phyloP scores from a whole-genome alignment of 306 rosid species.

The Acacia acuminata region DNA sequence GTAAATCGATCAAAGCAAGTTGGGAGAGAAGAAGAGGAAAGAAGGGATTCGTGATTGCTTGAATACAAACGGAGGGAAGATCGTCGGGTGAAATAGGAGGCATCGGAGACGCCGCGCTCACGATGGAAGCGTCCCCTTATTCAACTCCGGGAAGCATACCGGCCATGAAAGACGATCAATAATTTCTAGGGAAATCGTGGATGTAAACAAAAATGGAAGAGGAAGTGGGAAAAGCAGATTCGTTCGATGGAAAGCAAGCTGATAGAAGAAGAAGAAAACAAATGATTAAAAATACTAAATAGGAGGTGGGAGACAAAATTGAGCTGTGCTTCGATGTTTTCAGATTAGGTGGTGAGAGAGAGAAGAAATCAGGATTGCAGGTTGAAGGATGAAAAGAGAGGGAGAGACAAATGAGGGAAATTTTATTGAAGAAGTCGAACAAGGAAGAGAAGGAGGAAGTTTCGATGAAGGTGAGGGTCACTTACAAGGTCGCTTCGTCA shows the following conservation, averaged over 20 bases:
- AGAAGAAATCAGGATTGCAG: not conserved
- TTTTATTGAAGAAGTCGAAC: not conserved
- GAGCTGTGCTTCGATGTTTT: not conserved
- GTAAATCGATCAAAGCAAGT: too few species aligned
- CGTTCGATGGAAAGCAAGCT: not conserved
- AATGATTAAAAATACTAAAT: not conserved
- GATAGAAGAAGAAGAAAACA: not conserved
- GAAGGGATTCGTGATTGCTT: too few species aligned
- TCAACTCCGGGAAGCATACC: slow-evolving; percentile 96
- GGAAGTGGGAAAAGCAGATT: not conserved
- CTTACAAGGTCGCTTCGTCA: not conserved
- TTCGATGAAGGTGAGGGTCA: not conserved
- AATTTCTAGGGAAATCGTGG: not conserved
- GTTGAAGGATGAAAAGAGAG: not conserved
- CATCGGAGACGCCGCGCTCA: too few species aligned
- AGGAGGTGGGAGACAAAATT: not conserved
- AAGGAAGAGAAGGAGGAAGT: not conserved
- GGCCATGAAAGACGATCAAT: slow-evolving; percentile 40
- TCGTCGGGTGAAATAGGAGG: too few species aligned
- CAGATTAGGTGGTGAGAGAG: not conserved
- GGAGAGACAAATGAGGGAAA: not conserved
- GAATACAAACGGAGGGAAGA: too few species aligned
- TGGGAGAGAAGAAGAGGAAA: too few species aligned
- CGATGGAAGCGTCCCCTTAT: slow-evolving; percentile 10
- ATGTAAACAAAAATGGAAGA: too few species aligned